Evolutionary conservation across 2,329 filamentous ascomycete species (phyloP).

Genomic region (Claviceps digitariae): DNA sequence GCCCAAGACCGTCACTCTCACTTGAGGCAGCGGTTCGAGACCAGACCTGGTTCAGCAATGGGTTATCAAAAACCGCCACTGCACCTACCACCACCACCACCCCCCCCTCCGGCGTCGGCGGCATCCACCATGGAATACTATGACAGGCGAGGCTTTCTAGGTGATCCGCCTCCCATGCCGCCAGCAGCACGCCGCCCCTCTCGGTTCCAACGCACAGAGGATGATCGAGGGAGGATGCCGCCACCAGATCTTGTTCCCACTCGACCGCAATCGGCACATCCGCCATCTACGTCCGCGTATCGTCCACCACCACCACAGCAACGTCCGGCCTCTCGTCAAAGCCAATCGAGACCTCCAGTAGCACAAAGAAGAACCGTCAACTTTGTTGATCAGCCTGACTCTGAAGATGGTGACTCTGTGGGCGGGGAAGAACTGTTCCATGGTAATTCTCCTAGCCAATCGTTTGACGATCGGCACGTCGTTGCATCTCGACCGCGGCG

Average conservation of each 20-base stretch:
- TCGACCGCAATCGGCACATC: constrained; percentile 22
- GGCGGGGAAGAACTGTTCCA: constrained; percentile 23
- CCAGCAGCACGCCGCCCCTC: constrained; percentile 28
- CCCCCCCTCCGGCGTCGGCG: background rate
- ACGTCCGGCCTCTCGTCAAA: constrained; percentile 12
- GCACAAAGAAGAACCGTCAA: constrained; percentile 18
- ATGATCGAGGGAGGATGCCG: constrained; percentile 35
- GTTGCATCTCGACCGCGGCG: constrained; percentile 22
- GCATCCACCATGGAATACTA: constrained; percentile 15
- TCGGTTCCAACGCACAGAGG: constrained; percentile 25
- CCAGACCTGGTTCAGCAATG: constrained; percentile 26
- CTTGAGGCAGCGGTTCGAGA: constrained; percentile 21
- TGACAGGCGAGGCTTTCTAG: constrained; percentile 27
- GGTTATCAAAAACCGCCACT: constrained; percentile 17
- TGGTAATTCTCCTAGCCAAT: constrained; percentile 23
- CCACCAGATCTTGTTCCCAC: constrained; percentile 25
- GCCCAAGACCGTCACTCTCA: constrained; percentile 13
- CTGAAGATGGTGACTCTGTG: constrained; percentile 26
- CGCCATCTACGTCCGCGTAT: constrained; percentile 16
- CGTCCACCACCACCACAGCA: constrained; percentile 15
- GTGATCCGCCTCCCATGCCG: constrained; percentile 20
- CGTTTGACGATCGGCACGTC: constrained; percentile 19
- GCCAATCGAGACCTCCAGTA: constrained; percentile 18
- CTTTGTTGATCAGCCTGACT: constrained; percentile 18
- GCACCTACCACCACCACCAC: background rate